Conservation (phyloP, 768 basidiomycete species). For the Lentinula edodes region DNA sequence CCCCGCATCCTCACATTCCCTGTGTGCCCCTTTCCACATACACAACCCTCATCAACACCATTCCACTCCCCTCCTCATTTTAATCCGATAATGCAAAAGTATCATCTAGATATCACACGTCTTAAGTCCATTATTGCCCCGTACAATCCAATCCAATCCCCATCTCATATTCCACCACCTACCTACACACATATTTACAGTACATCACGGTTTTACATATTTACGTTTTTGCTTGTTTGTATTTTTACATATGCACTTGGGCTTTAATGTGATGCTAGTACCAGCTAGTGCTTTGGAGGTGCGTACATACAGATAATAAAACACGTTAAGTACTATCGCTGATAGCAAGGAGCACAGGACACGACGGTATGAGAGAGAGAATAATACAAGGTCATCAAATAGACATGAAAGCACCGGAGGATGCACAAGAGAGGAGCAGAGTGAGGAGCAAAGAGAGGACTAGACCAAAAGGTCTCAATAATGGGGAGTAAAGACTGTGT, state of each 20-base stretch:
- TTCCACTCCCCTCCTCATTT: background rate
- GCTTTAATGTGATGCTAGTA: background rate
- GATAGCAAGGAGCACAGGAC: no score
- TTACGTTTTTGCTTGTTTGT: background rate
- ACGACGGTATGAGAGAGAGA: no score
- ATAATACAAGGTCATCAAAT: background rate
- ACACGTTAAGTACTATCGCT: no score
- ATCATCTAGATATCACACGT: background rate
- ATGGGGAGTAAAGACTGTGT: no score
- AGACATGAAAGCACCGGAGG: background rate
- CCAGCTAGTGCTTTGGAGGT: background rate
- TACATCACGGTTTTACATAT: background rate
- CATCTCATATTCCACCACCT: background rate
- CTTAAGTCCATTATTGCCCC: background rate
- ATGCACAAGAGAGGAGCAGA: background rate
- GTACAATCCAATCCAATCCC: background rate
- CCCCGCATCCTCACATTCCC: no score
- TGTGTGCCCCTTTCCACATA: no score
- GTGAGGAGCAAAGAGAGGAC: background rate
- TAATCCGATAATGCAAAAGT: background rate
- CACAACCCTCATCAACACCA: background rate
- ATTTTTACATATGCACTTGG: no score
- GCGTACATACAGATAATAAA: no score
- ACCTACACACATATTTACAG: no score
- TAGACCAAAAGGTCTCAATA: no score